A percentile compares a stretch with the other conserved stretches of the same genome.
These are phyloP conservation scores for Spergularia azorica DNA, from an alignment of 179 eudicot genomes.

Conservation along the genomic window DNA sequence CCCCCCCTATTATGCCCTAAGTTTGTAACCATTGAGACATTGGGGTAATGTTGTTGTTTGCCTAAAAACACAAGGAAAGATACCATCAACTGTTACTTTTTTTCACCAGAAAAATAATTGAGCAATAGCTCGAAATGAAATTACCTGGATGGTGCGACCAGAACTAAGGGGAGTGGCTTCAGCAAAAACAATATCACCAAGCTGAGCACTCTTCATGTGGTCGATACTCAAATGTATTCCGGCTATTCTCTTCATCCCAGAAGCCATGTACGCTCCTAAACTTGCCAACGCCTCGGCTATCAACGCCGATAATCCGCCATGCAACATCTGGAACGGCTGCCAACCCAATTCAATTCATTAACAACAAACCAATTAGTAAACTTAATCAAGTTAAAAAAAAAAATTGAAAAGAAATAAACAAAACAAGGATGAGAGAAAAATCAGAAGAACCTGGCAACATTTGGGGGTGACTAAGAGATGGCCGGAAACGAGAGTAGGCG, in stretches of 20 bases:
- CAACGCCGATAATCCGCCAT: conserved; percentile 54
- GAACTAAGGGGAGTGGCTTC: conserved; percentile 39
- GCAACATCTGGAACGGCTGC: conserved; percentile 56
- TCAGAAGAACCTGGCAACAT: conserved; percentile 44
- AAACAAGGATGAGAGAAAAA: not conserved
- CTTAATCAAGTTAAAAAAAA: not conserved
- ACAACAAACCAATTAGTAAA: too few relatives aligned
- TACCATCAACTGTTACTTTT: too few relatives aligned
- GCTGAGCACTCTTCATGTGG: conserved; percentile 42
- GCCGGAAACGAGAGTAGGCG: conserved; percentile 38
- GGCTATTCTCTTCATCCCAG: conserved; percentile 47
- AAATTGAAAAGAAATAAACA: not conserved
- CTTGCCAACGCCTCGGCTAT: conserved; percentile 51
- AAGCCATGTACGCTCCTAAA: conserved; percentile 44
- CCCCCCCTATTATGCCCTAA: too few relatives aligned
- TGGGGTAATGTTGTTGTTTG: too few relatives aligned
- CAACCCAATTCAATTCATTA: not conserved
- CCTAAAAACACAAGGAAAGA: too few relatives aligned
- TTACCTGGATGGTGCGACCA: conserved; percentile 50
- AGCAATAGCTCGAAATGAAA: not conserved
- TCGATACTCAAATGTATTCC: conserved; percentile 47
- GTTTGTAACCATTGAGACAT: too few relatives aligned
- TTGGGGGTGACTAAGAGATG: conserved; percentile 37
- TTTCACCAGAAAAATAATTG: not conserved
- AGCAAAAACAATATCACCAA: conserved; percentile 47